Conservation (phyloP, 805 yeast species). For the Yarrowia divulgata region DNA sequence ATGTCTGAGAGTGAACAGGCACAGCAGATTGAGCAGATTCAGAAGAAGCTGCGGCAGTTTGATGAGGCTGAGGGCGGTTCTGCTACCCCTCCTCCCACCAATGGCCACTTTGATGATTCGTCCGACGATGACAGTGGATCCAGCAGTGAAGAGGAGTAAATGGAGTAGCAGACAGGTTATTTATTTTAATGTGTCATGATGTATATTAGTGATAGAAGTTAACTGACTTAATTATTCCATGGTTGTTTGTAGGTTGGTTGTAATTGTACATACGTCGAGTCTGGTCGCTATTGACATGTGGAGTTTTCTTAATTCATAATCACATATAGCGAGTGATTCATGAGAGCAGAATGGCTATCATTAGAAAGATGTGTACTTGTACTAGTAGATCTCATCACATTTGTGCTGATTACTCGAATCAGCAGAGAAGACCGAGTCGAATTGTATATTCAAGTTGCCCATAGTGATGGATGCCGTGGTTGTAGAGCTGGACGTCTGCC, state of each 20-base stretch:
- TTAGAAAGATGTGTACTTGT: too few relatives aligned
- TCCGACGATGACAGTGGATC: conserved; percentile 44
- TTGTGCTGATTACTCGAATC: too few relatives aligned
- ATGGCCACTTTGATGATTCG: conserved; percentile 45
- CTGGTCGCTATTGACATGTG: too few relatives aligned
- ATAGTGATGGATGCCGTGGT: too few relatives aligned
- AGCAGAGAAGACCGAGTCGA: too few relatives aligned
- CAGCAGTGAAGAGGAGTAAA: conserved; percentile 51
- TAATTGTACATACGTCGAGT: too few relatives aligned
- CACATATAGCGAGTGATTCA: too few relatives aligned
- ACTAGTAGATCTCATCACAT: too few relatives aligned
- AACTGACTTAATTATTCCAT: conserved; percentile 11
- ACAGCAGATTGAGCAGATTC: conserved; percentile 72
- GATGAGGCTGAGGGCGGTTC: conserved; percentile 52
- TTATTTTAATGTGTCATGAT: conserved; percentile 40
- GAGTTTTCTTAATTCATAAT: too few relatives aligned
- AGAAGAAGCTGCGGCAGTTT: conserved; percentile 76
- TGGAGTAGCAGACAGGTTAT: conserved; percentile 42
- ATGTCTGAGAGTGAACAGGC: conserved; percentile 70
- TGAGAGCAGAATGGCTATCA: too few relatives aligned
- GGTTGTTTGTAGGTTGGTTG: not conserved
- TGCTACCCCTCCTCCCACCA: conserved; percentile 44
- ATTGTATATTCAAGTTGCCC: too few relatives aligned
- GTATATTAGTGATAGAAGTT: conserved; percentile 38
- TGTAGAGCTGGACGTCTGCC: too few relatives aligned